phyloP scores from a whole-genome alignment of 2,329 filamentous ascomycete species.

The Botrytis hyacinthi region DNA sequence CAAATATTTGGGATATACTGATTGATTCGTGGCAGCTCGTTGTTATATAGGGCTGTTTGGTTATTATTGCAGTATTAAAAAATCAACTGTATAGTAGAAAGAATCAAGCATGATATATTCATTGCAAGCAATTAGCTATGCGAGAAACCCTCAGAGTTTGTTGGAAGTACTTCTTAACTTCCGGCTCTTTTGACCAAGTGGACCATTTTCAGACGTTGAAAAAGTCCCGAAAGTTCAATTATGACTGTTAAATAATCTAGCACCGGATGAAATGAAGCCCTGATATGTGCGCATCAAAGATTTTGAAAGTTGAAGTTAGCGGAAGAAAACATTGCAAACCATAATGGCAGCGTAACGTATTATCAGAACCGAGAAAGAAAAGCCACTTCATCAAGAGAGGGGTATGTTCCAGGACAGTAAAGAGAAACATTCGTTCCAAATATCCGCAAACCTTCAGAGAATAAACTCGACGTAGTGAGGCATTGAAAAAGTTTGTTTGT shows the following conservation, averaged over 20 bases:
- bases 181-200: neutral
- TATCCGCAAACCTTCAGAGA: neutral
- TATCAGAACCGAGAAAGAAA: neutral
- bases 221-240: neutral
- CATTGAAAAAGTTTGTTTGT: neutral
- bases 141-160: neutral
- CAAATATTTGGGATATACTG: neutral
- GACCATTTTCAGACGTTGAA: neutral
- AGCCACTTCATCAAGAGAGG: neutral
- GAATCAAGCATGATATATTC: neutral
- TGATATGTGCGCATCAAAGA: neutral
- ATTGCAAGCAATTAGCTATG: neutral
- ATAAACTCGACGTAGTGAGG: neutral
- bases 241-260: neutral
- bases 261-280: neutral
- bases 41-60: no score
- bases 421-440: neutral
- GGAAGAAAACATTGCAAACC: neutral
- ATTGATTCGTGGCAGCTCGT: neutral
- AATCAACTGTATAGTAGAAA: neutral
- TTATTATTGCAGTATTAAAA: neutral
- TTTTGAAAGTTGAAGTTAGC: neutral
- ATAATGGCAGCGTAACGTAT: neutral
- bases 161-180: neutral
- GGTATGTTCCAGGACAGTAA: neutral